Base-by-base conservation (phyloP, 75 land plant genomes). In the Pinus albicaulis region DNA sequence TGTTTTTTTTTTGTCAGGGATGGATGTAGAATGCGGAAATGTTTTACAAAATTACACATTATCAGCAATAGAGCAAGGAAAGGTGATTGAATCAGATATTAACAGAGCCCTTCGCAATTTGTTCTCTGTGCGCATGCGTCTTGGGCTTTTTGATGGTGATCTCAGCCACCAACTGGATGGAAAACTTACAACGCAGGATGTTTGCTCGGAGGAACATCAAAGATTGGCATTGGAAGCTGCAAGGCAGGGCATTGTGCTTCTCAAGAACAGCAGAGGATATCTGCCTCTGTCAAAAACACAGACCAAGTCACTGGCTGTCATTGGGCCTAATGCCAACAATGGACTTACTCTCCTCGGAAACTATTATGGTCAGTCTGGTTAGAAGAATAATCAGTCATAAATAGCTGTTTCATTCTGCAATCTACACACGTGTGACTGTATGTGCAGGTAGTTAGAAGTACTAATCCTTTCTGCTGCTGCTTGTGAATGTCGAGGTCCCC, bases 1-100 rank as follows among this genome's bases (percentile, higher is more conserved):
- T 72, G 23, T 12, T 25, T 28, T 12, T 25, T 28, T 31, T 72
- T 7, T 72, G 57, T n/a, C 83, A 96, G 99, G 98, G 71, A 78
- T 89, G 80, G 95, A 96, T 85, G 84, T 96, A 23, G 90, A 96
- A 76, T 96, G 99, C 74, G 99, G 99, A 52, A 87, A 86, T 44
- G 92, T 81, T 76, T 57, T 92, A 68, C 83, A 87, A 11, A 81
- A 83, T 7, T 72, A 94, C 78, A 88, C 93, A 8, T 68, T 78
- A 76, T 74, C 82, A 55, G 91, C 99, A 1, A 66, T 96, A 17
- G 56, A 84, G 7, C 26, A 80, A 71, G 93, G 95, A 26, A 94
- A 87, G 71, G 80, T 94, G 20, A 34, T 65, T 28, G 91, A 89
- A 57, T 77, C 85, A 70, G 83, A 79, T 59, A 80, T 96, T 4